Evolutionary conservation across 2,329 filamentous ascomycete genomes (phyloP), one percentile per base, ranked within the genome.

Genomic region (Pseudocercospora macadamiae): DNA sequence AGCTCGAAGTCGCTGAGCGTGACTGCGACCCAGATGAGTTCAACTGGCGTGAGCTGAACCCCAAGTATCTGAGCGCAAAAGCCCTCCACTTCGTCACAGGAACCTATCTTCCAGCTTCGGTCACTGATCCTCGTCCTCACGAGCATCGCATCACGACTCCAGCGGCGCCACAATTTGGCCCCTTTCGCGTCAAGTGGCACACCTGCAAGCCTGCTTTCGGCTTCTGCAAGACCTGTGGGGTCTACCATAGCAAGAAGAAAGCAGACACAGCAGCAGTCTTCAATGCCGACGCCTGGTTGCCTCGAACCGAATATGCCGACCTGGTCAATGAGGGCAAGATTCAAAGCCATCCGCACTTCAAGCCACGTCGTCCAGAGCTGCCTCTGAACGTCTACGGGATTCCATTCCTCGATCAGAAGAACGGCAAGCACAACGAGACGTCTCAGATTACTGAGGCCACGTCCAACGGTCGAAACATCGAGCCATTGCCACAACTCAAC

Each of bases 11-110:
- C 49, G 19, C 34, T 14, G 16, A 14, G 14, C 12, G 39, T 7
- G 45, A 18, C 3, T 9, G 16, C 21, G 23, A 34, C 25, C 51
- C 52, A 6, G 57, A 61, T 36, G 45, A 56, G 14, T 10, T 64
- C 4, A 21, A 45, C 30, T 59, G 57, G 52, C 44, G 55, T 4
- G 60, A 64, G 36, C 55, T 64, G 16, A 64, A 64, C 26, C 62
- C 60, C 7, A 48, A 51, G 8, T 59, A 57, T n/a, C 44, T 64
- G 28, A 37, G 9, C 10, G 51, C 54, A 8, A 16, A n/a, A 3
- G 37, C 42, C n/a, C 39, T 63, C 23, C 55, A 60, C 39, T 10
- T 25, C 34, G 45, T 49, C 12, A 51, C 45, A 7, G 21, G 26
- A 8, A 23, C 30, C 16, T 30, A 42, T 19, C 49, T 60, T 1